Percentiles rank a stretch among this genome's conserved stretches.
phyloP scores from a whole-genome alignment of 306 rosid genomes.

The Lathyrus aphaca region DNA sequence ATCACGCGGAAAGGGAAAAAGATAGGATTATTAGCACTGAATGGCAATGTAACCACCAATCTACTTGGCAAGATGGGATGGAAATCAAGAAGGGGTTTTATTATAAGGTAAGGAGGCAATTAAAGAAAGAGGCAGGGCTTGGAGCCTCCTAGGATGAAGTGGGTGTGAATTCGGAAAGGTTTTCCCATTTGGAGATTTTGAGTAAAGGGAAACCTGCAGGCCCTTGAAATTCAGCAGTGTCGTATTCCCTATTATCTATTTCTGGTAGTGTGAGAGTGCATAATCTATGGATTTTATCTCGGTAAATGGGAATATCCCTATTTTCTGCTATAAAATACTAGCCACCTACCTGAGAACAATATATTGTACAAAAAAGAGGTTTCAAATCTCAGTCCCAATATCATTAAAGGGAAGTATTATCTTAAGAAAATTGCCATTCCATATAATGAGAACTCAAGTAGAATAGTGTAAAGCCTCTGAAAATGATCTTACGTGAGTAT shows the following conservation, averaged over 20 bases:
- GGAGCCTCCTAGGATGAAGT: not conserved
- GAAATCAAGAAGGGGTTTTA: not conserved
- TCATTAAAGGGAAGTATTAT: constrained; percentile 17
- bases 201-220: constrained; percentile 12
- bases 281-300: constrained; percentile 4
- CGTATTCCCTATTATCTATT: constrained; percentile 15
- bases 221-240: constrained; percentile 19
- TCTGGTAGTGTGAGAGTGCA: constrained; percentile 9
- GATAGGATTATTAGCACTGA: constrained; percentile 2
- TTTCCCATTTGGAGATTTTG: not conserved
- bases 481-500: constrained; percentile 75
- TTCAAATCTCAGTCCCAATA: constrained; percentile 25
- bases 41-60: constrained; percentile 13
- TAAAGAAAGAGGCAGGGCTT: not conserved
- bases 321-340: constrained; percentile 11
- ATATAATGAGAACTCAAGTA: constrained; percentile 16
- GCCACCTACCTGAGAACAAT: constrained; percentile 23
- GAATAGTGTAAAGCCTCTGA: constrained; percentile 31
- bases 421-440: constrained; percentile 23
- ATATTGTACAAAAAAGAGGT: constrained; percentile 20
- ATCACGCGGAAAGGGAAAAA: not conserved
- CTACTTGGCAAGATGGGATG: constrained; percentile 7
- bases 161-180: constrained; percentile 1
- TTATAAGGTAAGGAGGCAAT: not conserved
- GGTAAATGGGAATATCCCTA: constrained; percentile 13